Evolutionary conservation across 1,139 yeast genomes (phyloP), one percentile per base, ranked within the genome.

Genomic region (Suhomyces terraborum): DNA sequence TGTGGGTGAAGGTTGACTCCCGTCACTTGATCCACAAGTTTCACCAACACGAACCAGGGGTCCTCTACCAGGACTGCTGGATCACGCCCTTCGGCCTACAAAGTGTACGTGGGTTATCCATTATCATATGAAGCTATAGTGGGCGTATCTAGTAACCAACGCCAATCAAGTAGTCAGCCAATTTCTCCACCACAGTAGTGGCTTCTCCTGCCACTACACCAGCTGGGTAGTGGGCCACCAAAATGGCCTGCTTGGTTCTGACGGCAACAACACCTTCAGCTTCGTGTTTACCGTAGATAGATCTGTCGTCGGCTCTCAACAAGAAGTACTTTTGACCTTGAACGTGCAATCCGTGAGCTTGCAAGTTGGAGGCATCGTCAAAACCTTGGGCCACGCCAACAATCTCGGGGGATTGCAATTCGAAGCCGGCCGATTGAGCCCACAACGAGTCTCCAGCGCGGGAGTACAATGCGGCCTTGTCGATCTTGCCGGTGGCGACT

Each of bases 151-250:
- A 91, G 66, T 87, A 91, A 46, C 88, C 88, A 44, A 84, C 93
- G 56, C 89, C 72, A 60, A 91, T 88, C 69, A 93, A 79, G 62
- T 93, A 91, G 63, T 91, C 98, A 33, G 96, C 98, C 69, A 93
- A 78, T 62, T 88, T 91, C 66, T 93, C 98, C 43, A 91, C 96
- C 50, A 89, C 84, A 55, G 86, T 80, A 48, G 97, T 86, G 43
- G 98, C 98, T 60, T 88, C 96, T 53, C 96, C 96, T 23, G 98
- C 89, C 62, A 84, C 94, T 38, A 88, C 83, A 43, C 88, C 88
- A 14, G 83, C 78, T 10, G 97, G 96, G 63, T 93, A 94, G 66
- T 93, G 98, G n/a, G 94, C 97, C 59, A 94, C 69, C 60, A 93
- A 70, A 45, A 93, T 82, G 31, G 98, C 89, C 67, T 91, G 98